Base-by-base conservation (phyloP, 768 basidiomycete species). In the Cubamyces sp. region DNA sequence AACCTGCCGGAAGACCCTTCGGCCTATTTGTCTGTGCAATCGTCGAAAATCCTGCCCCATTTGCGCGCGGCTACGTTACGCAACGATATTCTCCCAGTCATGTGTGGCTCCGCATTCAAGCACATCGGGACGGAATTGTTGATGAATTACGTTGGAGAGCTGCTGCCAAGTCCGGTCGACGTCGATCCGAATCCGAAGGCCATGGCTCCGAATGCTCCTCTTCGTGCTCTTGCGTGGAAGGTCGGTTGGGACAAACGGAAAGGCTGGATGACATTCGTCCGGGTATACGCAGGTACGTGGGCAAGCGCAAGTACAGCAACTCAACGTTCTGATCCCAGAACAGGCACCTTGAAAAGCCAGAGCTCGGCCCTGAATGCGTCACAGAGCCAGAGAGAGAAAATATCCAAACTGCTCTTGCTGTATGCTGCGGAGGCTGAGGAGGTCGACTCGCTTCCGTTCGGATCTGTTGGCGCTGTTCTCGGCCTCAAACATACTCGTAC, bases 221-320 rank as follows among this genome's bases (percentile, higher is more conserved):
- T 90, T 23, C 85, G 83, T 39, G 73, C 88, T 64, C 78, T 95
- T 26, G 93, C 90, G 2, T 95, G 94, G 93, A 95, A 95, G 71
- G 93, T 95, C 21, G 81, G 78, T 30, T 94, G 92, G 92, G 92
- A 95, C 69, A 86, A 86, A 60, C 84, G 77, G 59, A 82, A 82
- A 67, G 93, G 93, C 23, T 95, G 93, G 93, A 93, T 95, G 92
- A 94, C 93, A 1, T 95, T 93, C 71, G 88, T 95, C 41, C 81
- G 93, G 25, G 84, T 95, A 19, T 95, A 95, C 73, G 93, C 92
- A 55, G 93, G 92, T 91, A 71, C 63, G 78, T 73, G 5, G 18
- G 14, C 40, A 21, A 37, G 25, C 37, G 9, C 25, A 25, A 21
- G 19, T 5, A 3, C 8, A 18, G 16, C 4, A 15, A 6, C 11